Percentiles rank a stretch among this genome's conserved stretches.
Evolutionary conservation across 306 rosid species (phyloP).

Genomic region (Cicer chorassanicum): DNA sequence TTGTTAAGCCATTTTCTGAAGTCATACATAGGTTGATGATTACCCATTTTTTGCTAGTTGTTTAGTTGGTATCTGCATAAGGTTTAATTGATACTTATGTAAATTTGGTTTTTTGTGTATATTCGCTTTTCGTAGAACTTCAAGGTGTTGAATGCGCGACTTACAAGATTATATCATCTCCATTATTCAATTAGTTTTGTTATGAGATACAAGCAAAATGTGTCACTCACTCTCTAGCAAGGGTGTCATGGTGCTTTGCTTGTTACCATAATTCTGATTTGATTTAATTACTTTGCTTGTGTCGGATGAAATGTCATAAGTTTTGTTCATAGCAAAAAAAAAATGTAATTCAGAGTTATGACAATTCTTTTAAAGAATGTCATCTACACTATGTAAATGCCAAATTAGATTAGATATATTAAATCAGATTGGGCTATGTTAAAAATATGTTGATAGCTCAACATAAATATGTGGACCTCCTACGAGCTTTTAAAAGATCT

Average conservation of each 20-base stretch:
- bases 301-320: neutral
- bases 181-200: too few relatives aligned
- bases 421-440: constrained; percentile 25
- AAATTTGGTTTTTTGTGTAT: too few relatives aligned
- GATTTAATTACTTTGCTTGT: neutral
- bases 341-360: neutral
- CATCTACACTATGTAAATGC: constrained; percentile 1
- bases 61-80: too few relatives aligned
- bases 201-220: too few relatives aligned
- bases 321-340: neutral
- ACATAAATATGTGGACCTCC: constrained; percentile 7
- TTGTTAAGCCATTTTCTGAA: too few relatives aligned
- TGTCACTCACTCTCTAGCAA: too few relatives aligned
- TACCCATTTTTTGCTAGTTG: too few relatives aligned
- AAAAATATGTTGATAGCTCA: constrained; percentile 2
- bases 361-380: neutral
- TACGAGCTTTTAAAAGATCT: neutral
- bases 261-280: neutral
- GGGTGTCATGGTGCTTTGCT: neutral
- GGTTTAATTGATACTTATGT: too few relatives aligned
- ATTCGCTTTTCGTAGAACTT: too few relatives aligned
- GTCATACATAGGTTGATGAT: too few relatives aligned
- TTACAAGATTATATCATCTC: too few relatives aligned
- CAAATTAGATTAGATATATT: constrained; percentile 6
- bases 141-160: too few relatives aligned